Conservation (phyloP, 306 rosid species). For the Oemleria cerasiformis region DNA sequence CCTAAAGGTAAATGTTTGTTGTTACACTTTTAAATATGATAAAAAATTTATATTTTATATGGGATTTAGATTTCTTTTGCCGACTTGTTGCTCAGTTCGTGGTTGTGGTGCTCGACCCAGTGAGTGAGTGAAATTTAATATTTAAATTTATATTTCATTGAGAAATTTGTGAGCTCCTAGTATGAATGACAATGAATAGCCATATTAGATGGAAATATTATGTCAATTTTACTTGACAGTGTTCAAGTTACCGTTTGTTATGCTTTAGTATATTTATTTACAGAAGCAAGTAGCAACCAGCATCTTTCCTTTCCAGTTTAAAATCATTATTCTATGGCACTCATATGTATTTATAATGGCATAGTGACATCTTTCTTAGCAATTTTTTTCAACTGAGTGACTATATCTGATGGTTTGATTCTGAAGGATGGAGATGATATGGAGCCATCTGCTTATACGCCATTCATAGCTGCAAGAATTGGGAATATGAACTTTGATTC, state of each 20-base stretch:
- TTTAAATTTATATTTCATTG: background rate
- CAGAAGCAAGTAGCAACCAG: slow-evolving; percentile 16
- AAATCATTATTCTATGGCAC: background rate
- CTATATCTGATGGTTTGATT: slow-evolving; percentile 11
- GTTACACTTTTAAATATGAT: background rate
- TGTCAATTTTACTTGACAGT: background rate
- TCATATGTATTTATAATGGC: background rate
- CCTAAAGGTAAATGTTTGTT: background rate
- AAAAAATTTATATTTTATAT: background rate
- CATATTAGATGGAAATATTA: background rate
- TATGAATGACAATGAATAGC: slow-evolving; percentile 17
- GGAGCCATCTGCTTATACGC: slow-evolving; percentile 47
- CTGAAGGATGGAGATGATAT: slow-evolving; percentile 64
- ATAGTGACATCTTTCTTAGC: slow-evolving; percentile 10
- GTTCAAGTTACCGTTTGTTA: slow-evolving; percentile 1
- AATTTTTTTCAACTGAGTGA: slow-evolving; percentile 21
- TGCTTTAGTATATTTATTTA: slow-evolving; percentile 13
- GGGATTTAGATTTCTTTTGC: background rate
- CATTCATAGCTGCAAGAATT: slow-evolving; percentile 58
- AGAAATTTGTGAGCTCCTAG: background rate
- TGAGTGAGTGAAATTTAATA: slow-evolving; percentile 13
- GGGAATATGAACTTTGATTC: slow-evolving; percentile 56
- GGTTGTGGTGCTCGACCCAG: slow-evolving; percentile 5
- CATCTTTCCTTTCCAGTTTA: slow-evolving; percentile 18
- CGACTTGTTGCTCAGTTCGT: slow-evolving; percentile 17